These are phyloP conservation scores for Pharnaceum exiguum DNA, from an alignment of 148 eudicot genomes.

Conservation along the genomic window DNA sequence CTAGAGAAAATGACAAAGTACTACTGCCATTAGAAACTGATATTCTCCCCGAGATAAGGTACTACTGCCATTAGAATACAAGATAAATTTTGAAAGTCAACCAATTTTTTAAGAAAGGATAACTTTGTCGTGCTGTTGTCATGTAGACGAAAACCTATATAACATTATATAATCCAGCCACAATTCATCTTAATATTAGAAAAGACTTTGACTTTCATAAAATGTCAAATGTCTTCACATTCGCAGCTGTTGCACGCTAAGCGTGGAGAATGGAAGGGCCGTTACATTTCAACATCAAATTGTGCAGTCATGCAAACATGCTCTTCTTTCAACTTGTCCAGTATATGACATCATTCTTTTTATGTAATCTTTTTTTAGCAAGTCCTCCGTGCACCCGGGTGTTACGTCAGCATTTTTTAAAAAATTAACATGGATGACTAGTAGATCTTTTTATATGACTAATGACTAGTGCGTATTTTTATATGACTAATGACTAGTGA, in stretches of 20 bases:
- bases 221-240: neutral
- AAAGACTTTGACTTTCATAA: neutral
- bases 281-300: constrained; percentile 8
- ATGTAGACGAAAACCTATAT: constrained; percentile 16
- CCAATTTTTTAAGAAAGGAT: neutral
- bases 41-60: no score
- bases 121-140: constrained; percentile 6
- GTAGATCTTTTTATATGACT: no score
- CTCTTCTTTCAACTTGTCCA: neutral
- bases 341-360: neutral
- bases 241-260: constrained; percentile 10
- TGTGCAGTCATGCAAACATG: constrained; percentile 2
- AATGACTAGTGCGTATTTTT: no score
- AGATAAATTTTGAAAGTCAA: constrained; percentile 11
- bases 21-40: no score
- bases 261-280: neutral
- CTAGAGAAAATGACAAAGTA: no score
- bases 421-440: no score
- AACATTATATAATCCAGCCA: neutral
- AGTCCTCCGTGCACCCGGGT: no score
- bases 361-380: no score
- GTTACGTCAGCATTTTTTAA: no score
- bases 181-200: neutral
- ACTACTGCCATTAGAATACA: neutral
- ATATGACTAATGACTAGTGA: no score